Base-by-base conservation (phyloP, 306 rosid species). In the Vachellia collinsii region DNA sequence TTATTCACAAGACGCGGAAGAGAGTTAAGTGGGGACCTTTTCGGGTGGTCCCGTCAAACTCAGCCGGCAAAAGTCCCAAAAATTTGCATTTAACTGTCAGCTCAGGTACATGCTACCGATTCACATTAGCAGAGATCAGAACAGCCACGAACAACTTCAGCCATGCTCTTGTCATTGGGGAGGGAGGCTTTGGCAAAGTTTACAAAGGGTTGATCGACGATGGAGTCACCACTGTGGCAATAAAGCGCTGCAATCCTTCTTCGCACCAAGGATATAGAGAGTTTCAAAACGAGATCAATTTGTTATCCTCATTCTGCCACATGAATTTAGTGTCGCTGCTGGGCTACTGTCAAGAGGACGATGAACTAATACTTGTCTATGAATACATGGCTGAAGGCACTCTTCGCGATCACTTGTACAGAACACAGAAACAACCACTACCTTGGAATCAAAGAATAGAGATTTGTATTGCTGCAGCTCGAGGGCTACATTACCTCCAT, bases 401-500 rank as follows among this genome's bases (percentile, higher is more conserved):
- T 66, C 85, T 88, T 19, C 66, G 79, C 2, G 89, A 90, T 17
- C 94, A 90, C 71, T 82, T 90, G 1, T 81, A 86, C 76, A 76
- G 72, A 67, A 84, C 77, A 12, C 37, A 38, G 4, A 85, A 77
- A 3, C 47, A 66, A 11, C 67, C 84, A 14, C 74, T 90, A 4
- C 11, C 88, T 1, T 90, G 89, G 89, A 86, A 70, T 74, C 85
- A 78, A 54, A 83, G 92, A 51, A 85, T 88, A 0, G 34, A 77
- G 4, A 86, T 90, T 56, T 88, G 90, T 73, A 8, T 79, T 3
- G 92, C 83, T 54, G 84, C 92, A 22, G 90, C 92, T n/a, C n/a
- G 85, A 61, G 94, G 94, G 25, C 29, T 90, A 11, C 82, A 88
- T 81, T 90, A 90, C 70, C 87, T 90, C 19, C 94, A 86, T 63